These are phyloP conservation scores for Filobasidium wieringae DNA, from an alignment of 768 basidiomycete species.

Conservation along the genomic window DNA sequence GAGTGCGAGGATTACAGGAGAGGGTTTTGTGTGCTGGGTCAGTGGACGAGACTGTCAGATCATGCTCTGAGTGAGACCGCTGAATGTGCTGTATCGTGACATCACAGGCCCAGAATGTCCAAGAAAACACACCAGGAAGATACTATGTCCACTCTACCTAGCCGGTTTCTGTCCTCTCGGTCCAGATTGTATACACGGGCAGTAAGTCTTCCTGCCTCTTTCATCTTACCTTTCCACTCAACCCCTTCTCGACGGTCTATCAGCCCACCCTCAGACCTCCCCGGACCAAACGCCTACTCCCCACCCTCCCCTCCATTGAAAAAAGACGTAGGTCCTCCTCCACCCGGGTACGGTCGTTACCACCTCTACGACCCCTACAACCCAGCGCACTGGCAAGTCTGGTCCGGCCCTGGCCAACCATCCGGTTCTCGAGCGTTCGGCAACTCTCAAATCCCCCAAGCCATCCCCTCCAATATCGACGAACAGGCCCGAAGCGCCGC, in stretches of 20 bases:
- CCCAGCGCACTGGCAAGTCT: slow-evolving; percentile 34
- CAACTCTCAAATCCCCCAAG: background rate
- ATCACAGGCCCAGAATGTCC: slow-evolving; percentile 73
- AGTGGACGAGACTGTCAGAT: slow-evolving; percentile 26
- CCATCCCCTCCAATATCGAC: slow-evolving; percentile 2
- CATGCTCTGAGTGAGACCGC: background rate
- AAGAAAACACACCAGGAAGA: slow-evolving; percentile 81
- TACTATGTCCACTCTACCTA: slow-evolving; percentile 79
- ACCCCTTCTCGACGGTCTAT: background rate
- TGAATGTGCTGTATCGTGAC: no score
- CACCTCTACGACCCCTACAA: slow-evolving; percentile 29
- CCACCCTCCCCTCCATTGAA: slow-evolving; percentile 63
- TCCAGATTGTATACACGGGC: slow-evolving; percentile 71
- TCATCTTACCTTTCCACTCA: slow-evolving; percentile 6
- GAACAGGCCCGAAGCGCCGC: background rate
- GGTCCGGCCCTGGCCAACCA: slow-evolving; percentile 13
- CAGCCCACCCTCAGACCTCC: slow-evolving; percentile 68
- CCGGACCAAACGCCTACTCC: slow-evolving; percentile 59
- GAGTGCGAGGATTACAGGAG: slow-evolving; percentile 93
- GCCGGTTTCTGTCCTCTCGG: slow-evolving; percentile 89
- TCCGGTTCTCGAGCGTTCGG: slow-evolving; percentile 15
- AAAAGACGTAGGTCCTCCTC: slow-evolving; percentile 69
- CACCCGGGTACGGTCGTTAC: slow-evolving; percentile 75
- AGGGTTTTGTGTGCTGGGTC: slow-evolving; percentile 89
- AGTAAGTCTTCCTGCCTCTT: slow-evolving; percentile 50